A percentile compares a stretch with the other conserved stretches of the same genome.
Conservation (phyloP, 352 stramenopile species). For the Pythium vanterpoolii region DNA sequence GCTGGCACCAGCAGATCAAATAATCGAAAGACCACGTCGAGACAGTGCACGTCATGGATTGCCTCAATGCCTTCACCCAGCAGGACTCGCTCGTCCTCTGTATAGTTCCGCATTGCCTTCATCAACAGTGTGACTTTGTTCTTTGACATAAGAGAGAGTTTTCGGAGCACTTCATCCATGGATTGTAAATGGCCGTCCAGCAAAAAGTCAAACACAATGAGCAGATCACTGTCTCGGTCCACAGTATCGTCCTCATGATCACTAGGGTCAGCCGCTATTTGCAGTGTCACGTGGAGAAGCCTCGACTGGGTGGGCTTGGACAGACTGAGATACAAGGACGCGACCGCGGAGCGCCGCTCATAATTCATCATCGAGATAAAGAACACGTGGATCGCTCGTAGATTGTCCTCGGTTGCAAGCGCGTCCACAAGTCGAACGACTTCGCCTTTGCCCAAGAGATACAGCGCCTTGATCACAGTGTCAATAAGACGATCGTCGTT, state of each 20-base stretch:
- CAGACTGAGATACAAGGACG: slow-evolving; percentile 43
- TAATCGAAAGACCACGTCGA: slow-evolving; percentile 33
- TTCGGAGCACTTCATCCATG: slow-evolving; percentile 42
- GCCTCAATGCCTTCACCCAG: slow-evolving; percentile 46
- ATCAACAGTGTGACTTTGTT: slow-evolving; percentile 27
- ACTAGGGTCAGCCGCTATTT: not conserved
- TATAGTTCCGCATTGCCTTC: slow-evolving; percentile 25
- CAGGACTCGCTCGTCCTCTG: slow-evolving; percentile 29
- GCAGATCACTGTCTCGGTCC: not conserved
- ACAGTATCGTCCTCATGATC: not conserved
- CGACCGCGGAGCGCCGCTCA: slow-evolving; percentile 27
- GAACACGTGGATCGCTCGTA: slow-evolving; percentile 33
- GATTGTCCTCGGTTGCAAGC: slow-evolving; percentile 29
- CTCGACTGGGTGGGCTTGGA: slow-evolving; percentile 29
- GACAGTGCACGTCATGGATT: slow-evolving; percentile 20
- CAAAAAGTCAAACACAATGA: slow-evolving; percentile 50
- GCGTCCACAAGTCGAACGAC: slow-evolving; percentile 47
- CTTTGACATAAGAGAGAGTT: slow-evolving; percentile 31
- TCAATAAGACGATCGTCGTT: slow-evolving; percentile 41
- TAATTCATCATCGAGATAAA: slow-evolving; percentile 37
- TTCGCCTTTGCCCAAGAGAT: slow-evolving; percentile 39
- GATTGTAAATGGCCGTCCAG: slow-evolving; percentile 34
- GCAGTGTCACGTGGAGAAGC: slow-evolving; percentile 2
- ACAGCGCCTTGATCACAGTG: slow-evolving; percentile 32
- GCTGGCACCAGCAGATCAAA: slow-evolving; percentile 30